Evolutionary conservation across 2,329 filamentous ascomycete species (phyloP), one percentile per base, ranked within the genome.

Genomic region (Ilyonectria sp.): DNA sequence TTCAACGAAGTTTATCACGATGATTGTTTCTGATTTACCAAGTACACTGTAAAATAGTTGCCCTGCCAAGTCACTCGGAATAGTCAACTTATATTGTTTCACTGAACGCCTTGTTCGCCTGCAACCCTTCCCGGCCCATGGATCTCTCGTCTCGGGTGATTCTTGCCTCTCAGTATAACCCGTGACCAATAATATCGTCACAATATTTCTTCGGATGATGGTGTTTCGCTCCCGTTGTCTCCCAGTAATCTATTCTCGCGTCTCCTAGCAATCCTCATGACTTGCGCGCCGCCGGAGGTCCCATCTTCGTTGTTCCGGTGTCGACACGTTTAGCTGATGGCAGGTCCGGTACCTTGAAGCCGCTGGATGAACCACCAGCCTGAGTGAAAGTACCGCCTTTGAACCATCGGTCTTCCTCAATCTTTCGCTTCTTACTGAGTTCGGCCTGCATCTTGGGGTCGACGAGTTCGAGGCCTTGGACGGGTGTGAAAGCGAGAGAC

Each of bases 311-410:
- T 10, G 76, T 65, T 5, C 79, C 79, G 33, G 79, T 81, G 35
- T 81, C 76, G 43, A 91, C 83, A 81, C 90, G 94, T 85, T 98
- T 98, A 60, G 83, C 87, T 29, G 89, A 83, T 17, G 94, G 94
- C 71, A 95, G 78, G 2, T 87, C 87, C 17, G 95, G 94, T 44
- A 97, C 92, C 81, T 95, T 97, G 87, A 98, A 97, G 1, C 90
- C 92, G 11, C 86, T 89, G 57, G 86, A 77, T 57, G 71, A 71
- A 11, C 77, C 79, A 15, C 90, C 90, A 63, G 97, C 89, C 80
- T 98, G 95, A 9, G 96, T 98, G 78, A 99, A 99, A 0, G 94
- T 95, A n/a, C 96, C 96, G 53, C 94, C 93, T 81, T 96, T 97
- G 85, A 99, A 99, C 92, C 94, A 99, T 43, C 94, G 87, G 78